phyloP scores from a whole-genome alignment of 2,329 filamentous ascomycete species.

The Clonostachys sp. region DNA sequence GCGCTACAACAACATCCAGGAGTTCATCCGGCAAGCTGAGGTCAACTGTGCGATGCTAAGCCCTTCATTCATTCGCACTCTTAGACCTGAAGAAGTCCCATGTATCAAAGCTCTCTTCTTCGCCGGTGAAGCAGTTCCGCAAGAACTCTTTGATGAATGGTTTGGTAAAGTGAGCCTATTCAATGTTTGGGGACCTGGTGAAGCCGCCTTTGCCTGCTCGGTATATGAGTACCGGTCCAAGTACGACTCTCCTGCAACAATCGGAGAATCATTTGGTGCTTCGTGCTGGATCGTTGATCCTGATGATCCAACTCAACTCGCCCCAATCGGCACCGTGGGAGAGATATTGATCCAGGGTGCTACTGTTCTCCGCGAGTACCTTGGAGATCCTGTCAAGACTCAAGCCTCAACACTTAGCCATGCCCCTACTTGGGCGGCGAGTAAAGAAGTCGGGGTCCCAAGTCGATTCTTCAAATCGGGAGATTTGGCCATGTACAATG shows the following conservation, averaged over 20 bases:
- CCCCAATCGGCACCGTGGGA: not conserved
- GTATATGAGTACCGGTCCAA: not conserved
- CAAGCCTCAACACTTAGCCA: not conserved
- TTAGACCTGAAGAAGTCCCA: conserved; percentile 2
- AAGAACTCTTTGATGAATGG: conserved; percentile 9
- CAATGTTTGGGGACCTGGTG: conserved; percentile 35
- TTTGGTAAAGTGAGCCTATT: conserved; percentile 10
- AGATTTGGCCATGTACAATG: not conserved
- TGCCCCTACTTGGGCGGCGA: not conserved
- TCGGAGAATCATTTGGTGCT: conserved; percentile 2
- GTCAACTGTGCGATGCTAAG: conserved; percentile 4
- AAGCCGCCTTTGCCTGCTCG: conserved; percentile 21
- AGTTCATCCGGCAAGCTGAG: conserved; percentile 2
- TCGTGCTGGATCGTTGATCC: conserved; percentile 9
- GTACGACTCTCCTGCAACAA: not conserved
- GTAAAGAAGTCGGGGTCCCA: too few relatives aligned
- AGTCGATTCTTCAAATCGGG: not conserved
- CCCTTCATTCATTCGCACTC: conserved; percentile 1
- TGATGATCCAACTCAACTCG: conserved; percentile 4
- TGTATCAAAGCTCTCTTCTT: conserved; percentile 6
- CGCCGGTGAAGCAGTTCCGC: conserved; percentile 20
- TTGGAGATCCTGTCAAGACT: not conserved
- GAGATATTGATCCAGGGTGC: conserved; percentile 2
- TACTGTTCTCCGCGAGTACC: conserved; percentile 1
- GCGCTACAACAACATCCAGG: conserved; percentile 3